These are phyloP conservation scores for Dissophora globulifera DNA, from an alignment of 192 early-diverging fungal genomes.

Conservation along the genomic window DNA sequence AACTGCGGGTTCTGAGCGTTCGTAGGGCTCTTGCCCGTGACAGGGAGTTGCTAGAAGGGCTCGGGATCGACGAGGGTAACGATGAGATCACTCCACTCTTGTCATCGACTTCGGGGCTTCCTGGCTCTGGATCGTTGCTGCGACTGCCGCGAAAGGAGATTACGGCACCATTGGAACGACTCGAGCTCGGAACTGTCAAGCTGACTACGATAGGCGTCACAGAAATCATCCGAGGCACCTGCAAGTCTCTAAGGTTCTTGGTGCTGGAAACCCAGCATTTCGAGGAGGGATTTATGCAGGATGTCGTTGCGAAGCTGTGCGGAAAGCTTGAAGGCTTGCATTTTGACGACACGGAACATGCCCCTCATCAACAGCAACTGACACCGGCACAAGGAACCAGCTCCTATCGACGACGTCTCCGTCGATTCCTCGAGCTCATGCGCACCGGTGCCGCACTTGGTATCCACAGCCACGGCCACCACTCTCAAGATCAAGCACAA, in stretches of 20 bases:
- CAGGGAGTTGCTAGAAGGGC: constrained; percentile 28
- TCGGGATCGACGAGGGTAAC: constrained; percentile 14
- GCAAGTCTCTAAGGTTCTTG: constrained; percentile 14
- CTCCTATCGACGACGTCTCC: neutral
- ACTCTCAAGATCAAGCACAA: neutral
- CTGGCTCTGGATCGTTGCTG: no score
- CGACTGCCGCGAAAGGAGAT: constrained; percentile 11
- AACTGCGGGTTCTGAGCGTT: constrained; percentile 33
- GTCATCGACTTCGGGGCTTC: no score
- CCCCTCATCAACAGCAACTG: constrained; percentile 5
- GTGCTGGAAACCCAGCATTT: constrained; percentile 38
- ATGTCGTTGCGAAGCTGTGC: constrained; percentile 17
- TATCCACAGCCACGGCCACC: neutral
- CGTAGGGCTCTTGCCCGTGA: constrained; percentile 31
- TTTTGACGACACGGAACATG: constrained; percentile 20
- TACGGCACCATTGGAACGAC: constrained; percentile 32
- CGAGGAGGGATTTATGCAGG: constrained; percentile 26
- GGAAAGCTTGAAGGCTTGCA: constrained; percentile 18
- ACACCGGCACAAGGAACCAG: neutral
- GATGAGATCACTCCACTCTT: no score
- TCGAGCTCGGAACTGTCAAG: constrained; percentile 30
- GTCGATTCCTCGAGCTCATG: constrained; percentile 22
- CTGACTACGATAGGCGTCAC: constrained; percentile 23
- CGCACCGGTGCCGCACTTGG: neutral
- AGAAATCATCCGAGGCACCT: constrained; percentile 19